These are phyloP conservation scores for Aspergillus fischeri DNA, from an alignment of 2,329 filamentous ascomycete genomes.

Conservation along the genomic window DNA sequence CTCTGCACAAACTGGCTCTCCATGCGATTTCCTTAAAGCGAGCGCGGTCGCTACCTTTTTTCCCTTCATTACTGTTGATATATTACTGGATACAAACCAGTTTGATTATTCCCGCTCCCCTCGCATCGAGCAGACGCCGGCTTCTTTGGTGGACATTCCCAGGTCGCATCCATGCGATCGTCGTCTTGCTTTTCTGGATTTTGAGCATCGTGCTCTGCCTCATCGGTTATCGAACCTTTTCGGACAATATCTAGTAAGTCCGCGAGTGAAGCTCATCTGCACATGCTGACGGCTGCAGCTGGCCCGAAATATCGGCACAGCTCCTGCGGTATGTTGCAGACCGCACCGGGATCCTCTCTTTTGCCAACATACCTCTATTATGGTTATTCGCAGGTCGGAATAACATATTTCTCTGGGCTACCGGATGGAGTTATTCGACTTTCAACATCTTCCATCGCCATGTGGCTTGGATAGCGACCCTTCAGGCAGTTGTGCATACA, in stretches of 20 bases:
- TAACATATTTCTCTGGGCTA: constrained; percentile 62
- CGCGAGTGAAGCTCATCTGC: not conserved
- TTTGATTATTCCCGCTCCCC: constrained; percentile 42
- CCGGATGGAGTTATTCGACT: constrained; percentile 64
- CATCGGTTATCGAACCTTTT: constrained; percentile 44
- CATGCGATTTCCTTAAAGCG: constrained; percentile 16
- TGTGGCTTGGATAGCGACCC: constrained; percentile 58
- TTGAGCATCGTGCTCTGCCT: constrained; percentile 43
- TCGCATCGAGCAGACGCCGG: constrained; percentile 39
- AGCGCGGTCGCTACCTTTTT: constrained; percentile 1
- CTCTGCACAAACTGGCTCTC: constrained; percentile 25
- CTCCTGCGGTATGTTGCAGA: constrained; percentile 57
- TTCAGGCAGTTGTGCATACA: constrained; percentile 61
- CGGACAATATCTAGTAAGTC: constrained; percentile 47
- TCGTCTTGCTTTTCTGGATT: constrained; percentile 43
- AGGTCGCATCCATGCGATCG: constrained; percentile 45
- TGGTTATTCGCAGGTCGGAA: constrained; percentile 67
- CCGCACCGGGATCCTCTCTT: constrained; percentile 60
- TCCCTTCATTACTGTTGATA: constrained; percentile 3
- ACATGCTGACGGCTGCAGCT: constrained; percentile 13
- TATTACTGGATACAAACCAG: constrained; percentile 35
- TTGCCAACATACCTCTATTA: constrained; percentile 60
- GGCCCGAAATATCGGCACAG: constrained; percentile 32
- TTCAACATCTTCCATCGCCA: constrained; percentile 67
- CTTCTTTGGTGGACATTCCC: constrained; percentile 46